Percentiles rank a stretch among this genome's conserved stretches.
These are phyloP conservation scores for Allium cepa DNA, from an alignment of 106 monocot genomes.

Conservation along the genomic window DNA sequence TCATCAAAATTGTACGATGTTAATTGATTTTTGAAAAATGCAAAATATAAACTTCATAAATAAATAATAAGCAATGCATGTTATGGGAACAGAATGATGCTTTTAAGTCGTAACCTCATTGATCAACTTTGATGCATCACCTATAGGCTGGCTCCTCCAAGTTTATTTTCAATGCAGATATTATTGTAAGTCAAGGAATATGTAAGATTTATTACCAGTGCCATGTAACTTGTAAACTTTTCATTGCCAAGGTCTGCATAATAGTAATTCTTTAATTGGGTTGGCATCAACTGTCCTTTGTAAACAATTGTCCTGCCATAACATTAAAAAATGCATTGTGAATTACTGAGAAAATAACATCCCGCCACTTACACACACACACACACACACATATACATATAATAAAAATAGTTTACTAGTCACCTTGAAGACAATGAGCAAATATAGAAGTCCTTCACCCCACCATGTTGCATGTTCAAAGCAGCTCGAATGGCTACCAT, in stretches of 20 bases:
- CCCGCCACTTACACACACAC: too few species aligned
- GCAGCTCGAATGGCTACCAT: slow-evolving; percentile 86
- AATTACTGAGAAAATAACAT: too few species aligned
- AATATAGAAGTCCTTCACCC: slow-evolving; percentile 81
- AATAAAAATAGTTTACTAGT: too few species aligned
- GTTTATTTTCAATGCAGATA: slow-evolving; percentile 28
- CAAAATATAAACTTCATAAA: too few species aligned
- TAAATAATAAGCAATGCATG: too few species aligned
- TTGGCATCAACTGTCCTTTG: slow-evolving; percentile 94
- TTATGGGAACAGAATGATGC: too few species aligned
- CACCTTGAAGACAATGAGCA: slow-evolving; percentile 89
- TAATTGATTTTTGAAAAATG: too few species aligned
- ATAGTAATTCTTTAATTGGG: slow-evolving; percentile 77
- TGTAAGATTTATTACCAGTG: slow-evolving; percentile 75
- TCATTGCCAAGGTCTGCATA: slow-evolving; percentile 95
- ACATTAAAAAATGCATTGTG: not conserved
- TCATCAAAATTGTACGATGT: too few species aligned
- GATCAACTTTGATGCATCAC: slow-evolving; percentile 6
- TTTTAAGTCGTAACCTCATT: slow-evolving; percentile 21
- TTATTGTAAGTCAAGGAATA: slow-evolving; percentile 25
- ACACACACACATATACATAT: too few species aligned
- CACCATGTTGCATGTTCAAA: slow-evolving; percentile 74
- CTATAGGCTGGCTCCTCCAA: slow-evolving; percentile 14
- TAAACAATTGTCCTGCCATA: slow-evolving; percentile 84
- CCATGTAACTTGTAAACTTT: slow-evolving; percentile 98